phyloP scores from a whole-genome alignment of 1,139 yeast species.

The Blastobotrys proliferans region DNA sequence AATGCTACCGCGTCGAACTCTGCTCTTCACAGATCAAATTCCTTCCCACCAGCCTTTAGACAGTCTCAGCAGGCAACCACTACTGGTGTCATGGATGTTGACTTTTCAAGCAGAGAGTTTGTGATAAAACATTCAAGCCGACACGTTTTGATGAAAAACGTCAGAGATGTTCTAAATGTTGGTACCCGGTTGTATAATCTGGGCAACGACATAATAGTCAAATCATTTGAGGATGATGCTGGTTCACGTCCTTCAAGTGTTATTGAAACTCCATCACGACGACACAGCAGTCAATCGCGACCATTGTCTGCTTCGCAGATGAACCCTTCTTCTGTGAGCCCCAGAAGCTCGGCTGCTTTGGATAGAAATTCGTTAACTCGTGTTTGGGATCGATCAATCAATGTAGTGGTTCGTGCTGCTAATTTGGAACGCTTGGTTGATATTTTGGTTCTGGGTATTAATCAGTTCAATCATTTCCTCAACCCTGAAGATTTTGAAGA shows the following conservation, averaged over 20 bases:
- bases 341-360: slow-evolving; percentile 15
- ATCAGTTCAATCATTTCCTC: slow-evolving; percentile 50
- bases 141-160: slow-evolving; percentile 48
- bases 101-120: slow-evolving; percentile 35
- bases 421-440: slow-evolving; percentile 58
- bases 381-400: slow-evolving; percentile 2
- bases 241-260: slow-evolving; percentile 46
- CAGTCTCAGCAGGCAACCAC: slow-evolving; percentile 27
- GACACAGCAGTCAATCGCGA: slow-evolving; percentile 36
- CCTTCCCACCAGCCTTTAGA: slow-evolving; percentile 35
- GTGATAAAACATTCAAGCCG: slow-evolving; percentile 38
- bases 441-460: slow-evolving; percentile 57
- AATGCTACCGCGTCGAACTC: background rate
- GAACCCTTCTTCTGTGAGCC: slow-evolving; percentile 22
- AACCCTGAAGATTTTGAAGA: slow-evolving; percentile 36
- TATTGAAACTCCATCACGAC: slow-evolving; percentile 44
- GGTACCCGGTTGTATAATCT: slow-evolving; percentile 52
- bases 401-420: slow-evolving; percentile 57
- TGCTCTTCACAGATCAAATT: slow-evolving; percentile 32
- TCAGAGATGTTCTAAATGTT: slow-evolving; percentile 58
- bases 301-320: slow-evolving; percentile 33
- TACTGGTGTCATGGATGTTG: slow-evolving; percentile 38
- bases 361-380: slow-evolving; percentile 11
- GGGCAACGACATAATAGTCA: slow-evolving; percentile 51
- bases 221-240: slow-evolving; percentile 41